Evolutionary conservation across 1,139 yeast species (phyloP).

Genomic region (Blastobotrys malaysiensis): DNA sequence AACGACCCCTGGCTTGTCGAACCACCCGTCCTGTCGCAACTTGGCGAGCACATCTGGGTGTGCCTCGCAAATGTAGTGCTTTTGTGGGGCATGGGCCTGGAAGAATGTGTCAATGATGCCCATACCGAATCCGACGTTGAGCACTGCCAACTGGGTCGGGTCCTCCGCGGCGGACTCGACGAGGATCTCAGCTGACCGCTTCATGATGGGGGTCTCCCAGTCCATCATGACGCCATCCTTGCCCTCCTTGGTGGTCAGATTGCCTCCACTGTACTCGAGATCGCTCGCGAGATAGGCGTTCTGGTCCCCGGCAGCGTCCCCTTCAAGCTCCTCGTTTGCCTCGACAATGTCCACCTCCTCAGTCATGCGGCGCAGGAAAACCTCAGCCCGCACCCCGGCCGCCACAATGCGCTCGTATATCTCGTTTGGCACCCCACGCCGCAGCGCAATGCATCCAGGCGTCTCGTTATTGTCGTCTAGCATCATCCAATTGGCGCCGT

Average conservation of each 20-base stretch:
- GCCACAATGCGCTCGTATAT: conserved; percentile 55
- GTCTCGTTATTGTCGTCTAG: conserved; percentile 62
- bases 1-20: conserved; percentile 62
- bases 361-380: conserved; percentile 65
- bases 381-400: conserved; percentile 90
- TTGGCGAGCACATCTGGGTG: conserved; percentile 83
- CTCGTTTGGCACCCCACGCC: conserved; percentile 25
- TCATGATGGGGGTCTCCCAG: conserved; percentile 87
- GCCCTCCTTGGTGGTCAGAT: conserved; percentile 64
- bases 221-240: conserved; percentile 97
- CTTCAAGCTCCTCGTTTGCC: conserved; percentile 19
- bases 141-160: conserved; percentile 43
- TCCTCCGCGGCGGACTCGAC: conserved; percentile 12
- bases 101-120: conserved; percentile 86
- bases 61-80: conserved; percentile 87
- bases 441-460: conserved; percentile 58
- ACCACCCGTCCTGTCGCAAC: conserved; percentile 78
- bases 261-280: conserved; percentile 63
- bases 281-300: conserved; percentile 59
- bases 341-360: conserved; percentile 38
- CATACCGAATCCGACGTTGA: conserved; percentile 95
- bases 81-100: conserved; percentile 53
- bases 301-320: conserved; percentile 41
- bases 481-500: conserved; percentile 85
- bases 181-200: conserved; percentile 66